Evolutionary conservation across 495 filamentous ascomycete genomes (phyloP), one percentile per base, ranked within the genome.

Genomic region (Xylaria bambusicola): DNA sequence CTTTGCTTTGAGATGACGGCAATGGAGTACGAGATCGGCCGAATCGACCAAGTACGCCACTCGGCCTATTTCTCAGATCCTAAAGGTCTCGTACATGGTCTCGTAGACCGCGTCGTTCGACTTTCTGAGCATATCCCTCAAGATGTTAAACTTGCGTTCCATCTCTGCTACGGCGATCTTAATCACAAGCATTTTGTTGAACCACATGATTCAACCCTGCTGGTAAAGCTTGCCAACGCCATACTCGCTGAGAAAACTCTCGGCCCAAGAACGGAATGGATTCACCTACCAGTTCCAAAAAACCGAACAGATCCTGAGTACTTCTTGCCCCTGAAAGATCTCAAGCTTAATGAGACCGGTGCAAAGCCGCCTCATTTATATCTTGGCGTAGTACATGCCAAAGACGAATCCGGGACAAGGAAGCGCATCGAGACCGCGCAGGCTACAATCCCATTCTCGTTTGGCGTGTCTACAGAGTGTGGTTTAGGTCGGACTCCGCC

Each of bases 121-220:
- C 44, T 78, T 26, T 65, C 62, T 1, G 60, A 65, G 12, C 45
- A 42, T 0, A 66, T 80, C 3, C 67, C 66, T 12, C 24, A 49
- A 12, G 70, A 72, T 60, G 71, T 79, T 0, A 67, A 70, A 41
- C 24, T 80, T 40, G 73, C 73, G 8, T 73, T 73, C 38, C 78
- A 80, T 61, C 66, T 80, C 20, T 82, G 78, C 60, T 82, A 80
- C 52, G 76, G 78, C 47, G 77, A 80, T 54, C 52, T 73, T 1
- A 56, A 52, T 3, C 75, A 79, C 54, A 63, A 63, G 42, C 78
- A 78, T 66, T 79, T 75, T 31, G 40, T 77, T 15, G 73, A 80
- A 51, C 77, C 78, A 0, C 52, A 68, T 6, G 69, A 77, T 50
- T 48, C 66, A 27, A 46, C 51, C 3, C 45, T 74, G 7, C 18